Conservation (phyloP, 2,329 filamentous ascomycete genomes). For the Monosporascus cannonballus region DNA sequence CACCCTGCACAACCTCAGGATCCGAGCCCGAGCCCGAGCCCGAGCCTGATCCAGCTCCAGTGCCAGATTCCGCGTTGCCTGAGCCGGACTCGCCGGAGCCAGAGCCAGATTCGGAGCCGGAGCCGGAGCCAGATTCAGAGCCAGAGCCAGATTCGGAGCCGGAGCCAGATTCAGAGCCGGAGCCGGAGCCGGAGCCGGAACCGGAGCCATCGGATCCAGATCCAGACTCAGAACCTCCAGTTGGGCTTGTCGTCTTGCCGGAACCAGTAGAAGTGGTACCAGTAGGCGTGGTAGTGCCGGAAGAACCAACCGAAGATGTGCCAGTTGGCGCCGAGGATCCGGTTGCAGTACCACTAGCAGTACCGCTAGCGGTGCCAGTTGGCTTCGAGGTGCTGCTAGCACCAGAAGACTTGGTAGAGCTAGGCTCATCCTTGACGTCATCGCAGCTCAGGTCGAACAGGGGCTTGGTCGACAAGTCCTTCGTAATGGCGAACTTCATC, state of each 20-base stretch:
- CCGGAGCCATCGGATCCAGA: background rate
- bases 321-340: background rate
- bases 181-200: background rate
- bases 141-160: background rate
- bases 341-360: background rate
- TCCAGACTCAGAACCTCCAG: background rate
- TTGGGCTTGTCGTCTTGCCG: background rate
- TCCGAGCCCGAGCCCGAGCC: background rate
- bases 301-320: background rate
- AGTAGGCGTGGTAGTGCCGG: background rate
- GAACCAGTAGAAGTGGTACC: background rate
- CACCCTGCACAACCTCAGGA: background rate
- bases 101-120: background rate
- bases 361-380: background rate
- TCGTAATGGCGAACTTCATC: conserved; percentile 15
- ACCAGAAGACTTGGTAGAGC: conserved; percentile 7
- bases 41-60: background rate
- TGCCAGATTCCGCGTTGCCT: background rate
- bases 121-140: background rate
- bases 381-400: background rate
- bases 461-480: conserved; percentile 12
- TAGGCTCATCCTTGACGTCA: conserved; percentile 4
- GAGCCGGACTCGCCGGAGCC: background rate
- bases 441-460: conserved; percentile 16
- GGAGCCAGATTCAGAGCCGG: background rate